phyloP scores from a whole-genome alignment of 345 rosid species.

The Eutrema japonicum region DNA sequence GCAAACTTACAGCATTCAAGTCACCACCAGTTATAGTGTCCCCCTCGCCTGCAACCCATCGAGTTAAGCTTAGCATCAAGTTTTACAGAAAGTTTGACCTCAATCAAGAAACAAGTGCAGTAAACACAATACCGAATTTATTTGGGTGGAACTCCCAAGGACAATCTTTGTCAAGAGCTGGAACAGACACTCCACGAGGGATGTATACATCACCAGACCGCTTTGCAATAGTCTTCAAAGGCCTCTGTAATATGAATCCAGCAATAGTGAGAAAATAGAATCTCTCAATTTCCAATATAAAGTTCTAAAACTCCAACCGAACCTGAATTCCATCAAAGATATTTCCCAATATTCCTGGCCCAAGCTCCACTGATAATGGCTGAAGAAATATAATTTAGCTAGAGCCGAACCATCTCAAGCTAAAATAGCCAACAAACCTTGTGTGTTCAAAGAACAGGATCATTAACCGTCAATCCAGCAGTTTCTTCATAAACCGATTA shows the following conservation, averaged over 20 bases:
- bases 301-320: constrained; percentile 26
- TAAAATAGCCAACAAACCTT: constrained; percentile 52
- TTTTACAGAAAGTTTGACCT: not conserved
- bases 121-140: constrained; percentile 60
- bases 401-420: not conserved
- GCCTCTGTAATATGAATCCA: constrained; percentile 58
- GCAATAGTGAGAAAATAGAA: not conserved
- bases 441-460: constrained; percentile 85
- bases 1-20: constrained; percentile 84
- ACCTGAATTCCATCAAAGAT: constrained; percentile 99
- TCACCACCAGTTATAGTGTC: constrained; percentile 94
- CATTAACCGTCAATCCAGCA: constrained; percentile 88
- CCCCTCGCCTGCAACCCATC: constrained; percentile 72
- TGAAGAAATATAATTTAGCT: constrained; percentile 43
- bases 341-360: constrained; percentile 96
- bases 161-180: constrained; percentile 88
- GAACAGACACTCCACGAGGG: constrained; percentile 97
- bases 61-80: not conserved
- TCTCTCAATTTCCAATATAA: not conserved
- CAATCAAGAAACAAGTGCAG: not conserved
- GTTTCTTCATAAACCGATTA: constrained; percentile 90
- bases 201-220: constrained; percentile 94
- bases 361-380: constrained; percentile 96
- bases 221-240: constrained; percentile 92
- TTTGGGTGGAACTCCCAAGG: constrained; percentile 93